Conservation (phyloP, 805 yeast genomes). For the Henningerozyma blattae region DNA sequence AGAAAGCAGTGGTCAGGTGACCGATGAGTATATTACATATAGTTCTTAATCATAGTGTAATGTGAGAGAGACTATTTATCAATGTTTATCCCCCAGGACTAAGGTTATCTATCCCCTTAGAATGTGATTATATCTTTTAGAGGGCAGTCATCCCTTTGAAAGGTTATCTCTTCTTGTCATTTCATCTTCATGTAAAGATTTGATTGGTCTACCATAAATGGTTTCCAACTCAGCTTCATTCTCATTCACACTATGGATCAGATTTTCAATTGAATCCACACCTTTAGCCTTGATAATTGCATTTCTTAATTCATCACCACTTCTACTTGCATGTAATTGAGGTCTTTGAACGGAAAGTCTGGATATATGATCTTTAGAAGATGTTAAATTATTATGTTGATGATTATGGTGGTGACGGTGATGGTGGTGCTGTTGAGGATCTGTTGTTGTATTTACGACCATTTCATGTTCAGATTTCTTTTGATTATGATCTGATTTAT, state of each 20-base stretch:
- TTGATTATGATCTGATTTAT: neutral
- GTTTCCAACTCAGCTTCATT: conserved; percentile 40
- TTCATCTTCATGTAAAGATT: too few relatives aligned
- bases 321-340: conserved; percentile 25
- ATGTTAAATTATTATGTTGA: neutral
- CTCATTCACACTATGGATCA: conserved; percentile 51
- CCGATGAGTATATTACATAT: too few relatives aligned
- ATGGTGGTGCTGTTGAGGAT: conserved; percentile 1
- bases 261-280: conserved; percentile 53
- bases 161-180: too few relatives aligned
- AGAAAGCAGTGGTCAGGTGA: too few relatives aligned
- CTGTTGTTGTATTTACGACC: neutral
- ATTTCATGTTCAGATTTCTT: neutral
- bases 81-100: too few relatives aligned
- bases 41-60: too few relatives aligned
- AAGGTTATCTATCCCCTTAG: too few relatives aligned
- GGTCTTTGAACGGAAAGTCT: neutral
- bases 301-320: conserved; percentile 36
- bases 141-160: too few relatives aligned
- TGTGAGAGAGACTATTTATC: too few relatives aligned
- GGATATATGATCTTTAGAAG: neutral
- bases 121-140: neutral
- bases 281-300: conserved; percentile 66
- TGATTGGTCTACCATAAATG: conserved; percentile 30
- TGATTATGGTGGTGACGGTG: neutral